Percentiles rank a stretch among this genome's conserved stretches.
phyloP scores from a whole-genome alignment of 225 moss, liverwort and hornwort genomes.

The Bryum argenteum region DNA sequence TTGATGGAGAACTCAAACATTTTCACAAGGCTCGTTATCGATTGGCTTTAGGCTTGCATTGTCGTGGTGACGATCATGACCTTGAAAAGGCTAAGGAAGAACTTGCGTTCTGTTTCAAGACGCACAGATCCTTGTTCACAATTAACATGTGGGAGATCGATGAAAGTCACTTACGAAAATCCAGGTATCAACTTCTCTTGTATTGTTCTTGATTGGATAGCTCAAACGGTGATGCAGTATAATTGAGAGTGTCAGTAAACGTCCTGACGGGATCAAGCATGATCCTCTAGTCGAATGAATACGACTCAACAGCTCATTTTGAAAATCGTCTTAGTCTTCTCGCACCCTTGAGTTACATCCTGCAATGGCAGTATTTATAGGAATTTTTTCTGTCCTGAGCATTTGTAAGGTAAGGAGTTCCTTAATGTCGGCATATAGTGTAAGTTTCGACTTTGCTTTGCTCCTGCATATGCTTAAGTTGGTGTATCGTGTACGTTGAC shows the following conservation, averaged over 20 bases:
- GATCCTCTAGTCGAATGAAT: conserved; percentile 11
- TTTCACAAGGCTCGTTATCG: conserved; percentile 97
- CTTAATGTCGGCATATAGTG: conserved; percentile 2
- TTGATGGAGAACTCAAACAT: conserved; percentile 97
- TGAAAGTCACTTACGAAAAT: conserved; percentile 82
- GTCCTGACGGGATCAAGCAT: conserved; percentile 5
- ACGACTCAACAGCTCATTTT: conserved; percentile 13
- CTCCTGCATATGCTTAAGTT: conserved; percentile 19
- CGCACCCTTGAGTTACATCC: not conserved
- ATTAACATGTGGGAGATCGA: conserved; percentile 99
- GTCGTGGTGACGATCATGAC: conserved; percentile 67
- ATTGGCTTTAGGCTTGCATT: conserved; percentile 74
- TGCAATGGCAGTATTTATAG: conserved; percentile 17
- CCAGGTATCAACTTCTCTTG: conserved; percentile 54
- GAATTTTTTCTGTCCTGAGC: conserved; percentile 3
- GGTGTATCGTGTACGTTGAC: conserved; percentile 17
- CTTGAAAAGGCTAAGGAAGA: conserved; percentile 94
- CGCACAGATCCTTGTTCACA: conserved; percentile 90
- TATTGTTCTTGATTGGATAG: conserved; percentile 8
- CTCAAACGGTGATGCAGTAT: conserved; percentile 20
- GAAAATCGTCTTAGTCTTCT: conserved; percentile 10
- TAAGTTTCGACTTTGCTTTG: conserved; percentile 13
- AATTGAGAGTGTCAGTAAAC: conserved; percentile 1
- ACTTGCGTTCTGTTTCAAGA: conserved; percentile 95
- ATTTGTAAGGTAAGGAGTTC: conserved; percentile 10